These are phyloP conservation scores for Geum urbanum DNA, from an alignment of 306 rosid species.

Conservation along the genomic window DNA sequence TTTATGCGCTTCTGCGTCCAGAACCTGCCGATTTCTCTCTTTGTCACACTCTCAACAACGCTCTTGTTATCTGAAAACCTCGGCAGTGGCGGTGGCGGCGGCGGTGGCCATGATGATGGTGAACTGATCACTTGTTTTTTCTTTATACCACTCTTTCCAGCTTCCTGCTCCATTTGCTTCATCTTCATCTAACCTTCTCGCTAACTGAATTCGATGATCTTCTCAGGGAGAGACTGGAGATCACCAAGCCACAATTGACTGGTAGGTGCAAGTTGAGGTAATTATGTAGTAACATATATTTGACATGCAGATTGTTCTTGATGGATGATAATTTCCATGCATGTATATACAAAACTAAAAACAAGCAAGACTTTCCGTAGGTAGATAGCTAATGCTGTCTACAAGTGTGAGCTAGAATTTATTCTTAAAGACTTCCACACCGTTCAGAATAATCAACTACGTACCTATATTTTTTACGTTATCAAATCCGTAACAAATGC, in stretches of 20 bases:
- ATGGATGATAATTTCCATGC: conserved; percentile 2
- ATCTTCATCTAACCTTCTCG: conserved; percentile 13
- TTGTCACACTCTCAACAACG: conserved; percentile 50
- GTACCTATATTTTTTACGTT: too few species aligned
- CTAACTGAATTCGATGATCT: not conserved
- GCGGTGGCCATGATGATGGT: conserved; percentile 9
- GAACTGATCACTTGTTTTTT: conserved; percentile 7
- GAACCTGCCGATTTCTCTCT: conserved; percentile 65
- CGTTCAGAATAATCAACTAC: too few species aligned
- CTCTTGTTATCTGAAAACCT: conserved; percentile 31
- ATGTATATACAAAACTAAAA: not conserved
- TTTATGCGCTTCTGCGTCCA: conserved; percentile 61
- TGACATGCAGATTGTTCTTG: not conserved
- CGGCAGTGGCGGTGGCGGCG: conserved; percentile 49
- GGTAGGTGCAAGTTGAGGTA: conserved; percentile 28
- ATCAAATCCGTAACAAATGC: too few species aligned
- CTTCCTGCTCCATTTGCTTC: conserved; percentile 23
- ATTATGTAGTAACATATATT: not conserved
- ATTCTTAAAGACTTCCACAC: too few species aligned
- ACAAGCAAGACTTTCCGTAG: not conserved
- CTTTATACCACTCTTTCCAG: conserved; percentile 23
- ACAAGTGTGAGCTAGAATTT: too few species aligned
- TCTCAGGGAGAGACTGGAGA: not conserved
- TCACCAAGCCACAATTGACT: conserved; percentile 14
- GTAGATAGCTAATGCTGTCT: too few species aligned